These are phyloP conservation scores for Xylariaceae sp. DNA, from an alignment of 2,329 filamentous ascomycete species.

Conservation along the genomic window DNA sequence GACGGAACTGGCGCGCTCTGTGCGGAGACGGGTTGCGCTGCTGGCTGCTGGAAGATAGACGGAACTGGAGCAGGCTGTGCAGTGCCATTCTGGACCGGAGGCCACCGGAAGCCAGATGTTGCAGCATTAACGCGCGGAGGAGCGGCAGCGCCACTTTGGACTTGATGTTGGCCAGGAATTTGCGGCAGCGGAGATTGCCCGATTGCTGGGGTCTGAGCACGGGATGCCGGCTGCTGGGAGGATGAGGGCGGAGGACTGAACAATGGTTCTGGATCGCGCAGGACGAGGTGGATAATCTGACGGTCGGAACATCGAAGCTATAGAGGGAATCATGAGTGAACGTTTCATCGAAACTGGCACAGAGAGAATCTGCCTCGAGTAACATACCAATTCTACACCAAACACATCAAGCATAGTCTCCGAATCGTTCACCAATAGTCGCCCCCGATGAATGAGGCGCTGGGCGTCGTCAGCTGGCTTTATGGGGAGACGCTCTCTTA, in stretches of 20 bases:
- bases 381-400: conserved; percentile 48
- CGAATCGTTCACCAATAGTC: conserved; percentile 48
- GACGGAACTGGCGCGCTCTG: too few relatives aligned
- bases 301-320: conserved; percentile 29
- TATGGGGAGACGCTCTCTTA: conserved; percentile 46
- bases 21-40: too few relatives aligned
- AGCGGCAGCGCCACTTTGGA: conserved; percentile 12
- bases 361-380: background rate
- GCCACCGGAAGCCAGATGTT: too few relatives aligned
- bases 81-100: too few relatives aligned
- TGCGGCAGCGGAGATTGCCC: conserved; percentile 16
- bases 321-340: conserved; percentile 9
- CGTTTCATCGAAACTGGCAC: background rate
- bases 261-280: conserved; percentile 29
- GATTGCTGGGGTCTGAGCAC: conserved; percentile 15
- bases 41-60: too few relatives aligned
- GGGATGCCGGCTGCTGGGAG: conserved; percentile 16
- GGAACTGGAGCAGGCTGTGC: too few relatives aligned
- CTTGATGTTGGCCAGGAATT: conserved; percentile 12
- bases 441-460: conserved; percentile 56
- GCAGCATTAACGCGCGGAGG: conserved; percentile 18
- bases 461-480: conserved; percentile 51
- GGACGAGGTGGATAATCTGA: conserved; percentile 33
- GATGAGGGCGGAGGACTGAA: conserved; percentile 15
- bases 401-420: conserved; percentile 55